Percentiles rank a stretch among this genome's conserved stretches.
These are phyloP conservation scores for Metschnikowia kunwiensis DNA, from an alignment of 805 yeast species.

Conservation along the genomic window DNA sequence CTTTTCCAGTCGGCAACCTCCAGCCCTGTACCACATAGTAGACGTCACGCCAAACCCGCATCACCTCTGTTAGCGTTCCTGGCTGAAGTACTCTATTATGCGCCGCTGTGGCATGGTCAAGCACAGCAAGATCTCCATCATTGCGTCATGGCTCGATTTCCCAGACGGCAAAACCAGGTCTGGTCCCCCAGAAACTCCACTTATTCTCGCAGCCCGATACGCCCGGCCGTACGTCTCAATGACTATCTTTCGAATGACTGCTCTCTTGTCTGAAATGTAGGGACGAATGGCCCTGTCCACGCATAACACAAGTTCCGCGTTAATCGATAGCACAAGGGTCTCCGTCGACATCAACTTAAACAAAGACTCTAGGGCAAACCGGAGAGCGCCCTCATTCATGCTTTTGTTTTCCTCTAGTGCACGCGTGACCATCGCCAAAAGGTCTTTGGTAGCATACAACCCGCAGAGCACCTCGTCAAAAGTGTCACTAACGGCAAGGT, in stretches of 20 bases:
- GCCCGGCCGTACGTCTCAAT: slow-evolving; percentile 39
- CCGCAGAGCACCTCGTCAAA: slow-evolving; percentile 32
- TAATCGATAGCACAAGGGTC: slow-evolving; percentile 19
- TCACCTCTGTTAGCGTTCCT: no score
- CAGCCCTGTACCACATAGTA: not conserved
- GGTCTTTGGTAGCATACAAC: slow-evolving; percentile 22
- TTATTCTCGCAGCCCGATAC: slow-evolving; percentile 21
- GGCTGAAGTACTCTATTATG: slow-evolving; percentile 45
- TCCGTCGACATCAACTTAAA: slow-evolving; percentile 23
- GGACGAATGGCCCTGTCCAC: slow-evolving; percentile 31
- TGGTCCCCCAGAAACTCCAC: slow-evolving; percentile 16
- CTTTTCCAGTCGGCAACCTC: no score
- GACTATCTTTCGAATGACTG: slow-evolving; percentile 37
- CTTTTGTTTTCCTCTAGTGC: slow-evolving; percentile 13
- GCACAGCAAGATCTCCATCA: slow-evolving; percentile 33
- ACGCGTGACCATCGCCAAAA: slow-evolving; percentile 17
- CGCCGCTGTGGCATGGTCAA: slow-evolving; percentile 43
- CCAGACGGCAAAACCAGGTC: not conserved
- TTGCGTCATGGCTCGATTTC: slow-evolving; percentile 7
- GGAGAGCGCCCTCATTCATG: slow-evolving; percentile 7
- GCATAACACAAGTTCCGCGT: slow-evolving; percentile 17
- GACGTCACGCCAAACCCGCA: not conserved
- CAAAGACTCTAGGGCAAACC: slow-evolving; percentile 27
- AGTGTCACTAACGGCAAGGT: slow-evolving; percentile 27
- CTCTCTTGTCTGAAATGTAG: slow-evolving; percentile 28